Evolutionary conservation across 148 eudicot species (phyloP), one percentile per base, ranked within the genome.

Genomic region (Talinum fruticosum): DNA sequence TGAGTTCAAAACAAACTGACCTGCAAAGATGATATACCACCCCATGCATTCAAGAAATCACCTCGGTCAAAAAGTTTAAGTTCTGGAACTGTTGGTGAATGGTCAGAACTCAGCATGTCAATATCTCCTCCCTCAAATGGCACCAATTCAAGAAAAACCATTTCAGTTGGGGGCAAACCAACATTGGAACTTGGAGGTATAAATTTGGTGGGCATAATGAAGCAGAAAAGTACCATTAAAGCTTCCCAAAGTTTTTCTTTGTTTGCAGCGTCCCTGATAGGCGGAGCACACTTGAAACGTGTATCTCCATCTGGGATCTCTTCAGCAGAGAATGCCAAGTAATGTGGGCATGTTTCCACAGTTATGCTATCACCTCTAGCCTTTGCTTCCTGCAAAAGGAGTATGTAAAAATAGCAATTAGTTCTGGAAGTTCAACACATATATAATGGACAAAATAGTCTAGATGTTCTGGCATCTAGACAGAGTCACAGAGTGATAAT

Each of bases 41-140:
- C 99, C 99, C 99, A 96, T 66, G 99, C 97, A 82, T 87, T 89
- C 80, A 96, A 87, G 84, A 96, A 96, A 78, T 96, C 92, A 71
- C 99, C 99, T 45, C 87, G 90, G 38, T 85, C 74, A 64, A 93
- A 73, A 75, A 87, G 95, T 74, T 96, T 96, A 78, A 91, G 92
- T 67, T 90, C 90, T 44, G 97, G 95, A 32, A 73, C 86, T 13
- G 97, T 76, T 2, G 97, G 99, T 37, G 99, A 96, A 85, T 96
- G 99, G 80, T 96, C 99, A 64, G 99, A 96, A 87, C 98, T 93
- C 80, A 96, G 78, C 93, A 96, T 89, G 83, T 96, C 98, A 36
- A 96, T 91, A 51, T 93, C 88, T 57, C 97, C 97, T 83, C 77
- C 90, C 99, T 96, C 83, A 69, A 76, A n/a, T 35, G 33, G 35